Conservation (phyloP, 2,329 filamentous ascomycete genomes). For the Thermothelomyces thermophilus region DNA sequence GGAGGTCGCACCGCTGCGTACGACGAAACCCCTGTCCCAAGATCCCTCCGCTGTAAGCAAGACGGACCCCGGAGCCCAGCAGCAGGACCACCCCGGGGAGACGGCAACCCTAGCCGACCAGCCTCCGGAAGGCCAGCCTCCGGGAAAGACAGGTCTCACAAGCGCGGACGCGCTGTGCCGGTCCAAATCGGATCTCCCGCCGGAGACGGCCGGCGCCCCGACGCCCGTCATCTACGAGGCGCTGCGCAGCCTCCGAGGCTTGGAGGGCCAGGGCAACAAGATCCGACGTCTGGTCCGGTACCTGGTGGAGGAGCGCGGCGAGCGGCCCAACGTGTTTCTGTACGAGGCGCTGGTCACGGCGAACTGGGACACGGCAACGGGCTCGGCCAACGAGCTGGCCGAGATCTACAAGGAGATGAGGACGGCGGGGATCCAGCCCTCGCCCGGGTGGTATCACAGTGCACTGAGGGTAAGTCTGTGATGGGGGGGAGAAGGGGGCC, state of each 20-base stretch:
- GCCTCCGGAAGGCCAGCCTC: no score
- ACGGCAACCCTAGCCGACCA: background rate
- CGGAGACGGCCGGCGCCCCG: background rate
- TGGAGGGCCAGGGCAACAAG: constrained; percentile 32
- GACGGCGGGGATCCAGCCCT: constrained; percentile 51
- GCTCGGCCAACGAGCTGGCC: constrained; percentile 58
- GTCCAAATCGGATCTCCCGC: background rate
- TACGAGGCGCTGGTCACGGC: constrained; percentile 72
- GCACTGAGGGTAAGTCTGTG: constrained; percentile 55
- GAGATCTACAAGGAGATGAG: constrained; percentile 69
- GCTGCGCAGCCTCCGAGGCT: constrained; percentile 34
- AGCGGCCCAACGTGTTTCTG: constrained; percentile 50
- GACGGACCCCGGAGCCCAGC: no score
- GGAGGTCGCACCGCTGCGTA: background rate
- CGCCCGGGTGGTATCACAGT: constrained; percentile 62
- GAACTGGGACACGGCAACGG: constrained; percentile 55
- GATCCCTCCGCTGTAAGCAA: background rate
- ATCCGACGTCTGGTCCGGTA: constrained; percentile 47
- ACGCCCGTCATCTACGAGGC: constrained; percentile 41
- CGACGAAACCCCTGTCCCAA: no score
- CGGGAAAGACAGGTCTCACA: background rate
- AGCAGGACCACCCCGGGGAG: background rate
- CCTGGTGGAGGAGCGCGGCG: constrained; percentile 49
- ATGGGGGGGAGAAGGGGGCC: background rate
- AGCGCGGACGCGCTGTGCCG: background rate